phyloP scores from a whole-genome alignment of 495 filamentous ascomycete species.

The Xylaria flabelliformis region DNA sequence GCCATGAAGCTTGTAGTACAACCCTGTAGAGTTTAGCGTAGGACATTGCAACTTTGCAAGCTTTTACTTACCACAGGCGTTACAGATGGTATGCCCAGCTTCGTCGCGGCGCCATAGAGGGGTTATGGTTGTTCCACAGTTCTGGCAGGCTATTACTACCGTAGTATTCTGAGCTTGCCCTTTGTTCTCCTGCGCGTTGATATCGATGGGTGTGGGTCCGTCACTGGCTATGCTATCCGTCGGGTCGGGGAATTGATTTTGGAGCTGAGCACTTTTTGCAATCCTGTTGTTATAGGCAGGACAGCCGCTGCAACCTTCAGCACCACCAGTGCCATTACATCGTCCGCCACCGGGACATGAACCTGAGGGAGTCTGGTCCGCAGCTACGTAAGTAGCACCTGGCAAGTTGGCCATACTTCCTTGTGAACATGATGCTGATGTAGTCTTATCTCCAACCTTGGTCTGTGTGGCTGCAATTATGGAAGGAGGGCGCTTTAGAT shows the following conservation, averaged over 20 bases:
- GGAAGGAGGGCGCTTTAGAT: slow-evolving; percentile 72
- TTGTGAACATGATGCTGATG: slow-evolving; percentile 43
- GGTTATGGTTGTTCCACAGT: slow-evolving; percentile 96
- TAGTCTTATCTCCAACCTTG: slow-evolving; percentile 42
- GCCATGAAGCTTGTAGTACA: slow-evolving; percentile 98
- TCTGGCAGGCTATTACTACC: slow-evolving; percentile 91
- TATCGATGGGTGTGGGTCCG: slow-evolving; percentile 50
- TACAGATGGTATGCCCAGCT: slow-evolving; percentile 95
- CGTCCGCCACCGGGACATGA: slow-evolving; percentile 94
- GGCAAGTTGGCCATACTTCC: slow-evolving; percentile 49
- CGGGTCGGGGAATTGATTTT: slow-evolving; percentile 47
- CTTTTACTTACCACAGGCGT: slow-evolving; percentile 85
- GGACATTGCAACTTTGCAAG: slow-evolving; percentile 5
- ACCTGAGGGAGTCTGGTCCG: slow-evolving; percentile 73
- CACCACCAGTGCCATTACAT: slow-evolving; percentile 96
- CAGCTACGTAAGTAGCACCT: slow-evolving; percentile 78
- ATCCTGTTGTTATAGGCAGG: slow-evolving; percentile 97
- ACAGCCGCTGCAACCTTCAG: slow-evolving; percentile 94
- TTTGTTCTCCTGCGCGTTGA: slow-evolving; percentile 50
- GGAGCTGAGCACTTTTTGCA: slow-evolving; percentile 79
- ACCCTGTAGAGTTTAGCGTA: slow-evolving; percentile 59
- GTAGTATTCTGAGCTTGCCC: slow-evolving; percentile 63
- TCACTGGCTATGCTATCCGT: slow-evolving; percentile 43
- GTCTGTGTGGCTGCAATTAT: slow-evolving; percentile 49
- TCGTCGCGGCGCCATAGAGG: slow-evolving; percentile 96